Base-by-base conservation (phyloP, 225 moss, liverwort and hornwort species). In the Polytrichum formosum region DNA sequence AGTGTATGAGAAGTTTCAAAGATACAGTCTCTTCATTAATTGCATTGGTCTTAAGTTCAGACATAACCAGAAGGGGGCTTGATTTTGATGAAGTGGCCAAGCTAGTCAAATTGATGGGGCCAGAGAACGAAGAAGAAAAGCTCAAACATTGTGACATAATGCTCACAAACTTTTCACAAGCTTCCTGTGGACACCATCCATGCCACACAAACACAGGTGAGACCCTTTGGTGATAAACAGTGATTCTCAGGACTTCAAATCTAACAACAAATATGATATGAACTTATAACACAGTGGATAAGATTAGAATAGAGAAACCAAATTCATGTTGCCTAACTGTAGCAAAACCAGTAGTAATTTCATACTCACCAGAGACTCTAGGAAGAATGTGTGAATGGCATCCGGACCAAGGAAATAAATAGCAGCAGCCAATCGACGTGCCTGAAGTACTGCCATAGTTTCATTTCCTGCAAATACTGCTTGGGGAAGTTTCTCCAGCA, bases 391-490 rank as follows among this genome's bases (percentile, higher is more conserved):
- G 73, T 90, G 81, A 35, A 94, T 87, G 72, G 79, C 85, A 33
- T 88, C 81, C 30, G 94, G 91, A 7, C 98, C 98, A 56, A 87
- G 83, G 71, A 91, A 94, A 65, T 88, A 94, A 75, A 94, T 90
- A 66, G 92, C 94, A 73, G 94, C 90, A 73, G 91, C 79, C 61
- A 98, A 79, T 54, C 90, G 88, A 55, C 85, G 90, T 60, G 88
- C 91, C 63, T 94, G 94, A 72, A 94, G 84, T 30, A 94, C 92
- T 76, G 91, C 82, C 78, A 85, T 35, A 59, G 88, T 80, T 70
- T 89, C 85, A 67, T 94, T 86, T 74, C 90, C 85, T 73, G 92
- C 73, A 73, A 91, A 94, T 29, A 92, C 79, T 82, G 89, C 80
- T 77, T 80, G 85, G 37, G 98, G 98, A 63, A 98, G 85, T 77